Evolutionary conservation across 306 rosid genomes (phyloP), one percentile per base, ranked within the genome.

Genomic region (Albizia julibrissin): DNA sequence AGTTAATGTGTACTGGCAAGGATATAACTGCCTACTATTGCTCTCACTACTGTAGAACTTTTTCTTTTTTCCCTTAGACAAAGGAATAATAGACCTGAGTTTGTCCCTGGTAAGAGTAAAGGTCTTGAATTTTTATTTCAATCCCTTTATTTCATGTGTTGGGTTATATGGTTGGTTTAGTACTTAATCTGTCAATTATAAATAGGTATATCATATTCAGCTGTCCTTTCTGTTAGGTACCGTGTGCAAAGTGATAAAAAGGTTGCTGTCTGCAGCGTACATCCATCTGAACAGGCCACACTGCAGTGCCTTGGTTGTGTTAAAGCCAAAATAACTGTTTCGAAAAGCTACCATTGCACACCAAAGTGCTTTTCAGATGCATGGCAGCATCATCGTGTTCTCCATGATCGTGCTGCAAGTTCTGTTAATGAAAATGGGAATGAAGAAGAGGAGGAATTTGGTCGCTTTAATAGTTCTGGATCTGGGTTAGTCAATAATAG

Each of bases 331-430:
- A 87, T 96, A 69, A 95, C 98, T 74, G 92, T 90, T 81, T 75
- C 94, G 56, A 96, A 93, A 86, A 96, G 99, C 81, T 96, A 93
- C 67, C 99, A 96, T 75, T 96, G 99, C 90, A 83, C 97, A 12
- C 89, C 99, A 22, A 96, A 96, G 89, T 96, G 99, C 85, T 96
- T 96, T 84, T 96, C 98, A 39, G 99, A 96, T 80, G 97, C 99
- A 56, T 96, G 99, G 99, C 99, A 96, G 86, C 99, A 96, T 87
- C 99, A 96, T 73, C 99, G 99, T 76, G 94, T 91, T 74, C 87
- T 96, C 75, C 99, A 96, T 88, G 99, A 96, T 73, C 99, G 98
- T 68, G 99, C 99, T 71, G 95, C 99, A 66, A 96, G 94, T 89
- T 94, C 97, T 49, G 90, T 90, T 77, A 96, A 90, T 83, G 99